Percentiles rank a stretch among this genome's conserved stretches.
These are phyloP conservation scores for Aspergillus latus DNA, from an alignment of 2,329 filamentous ascomycete genomes.

Conservation along the genomic window DNA sequence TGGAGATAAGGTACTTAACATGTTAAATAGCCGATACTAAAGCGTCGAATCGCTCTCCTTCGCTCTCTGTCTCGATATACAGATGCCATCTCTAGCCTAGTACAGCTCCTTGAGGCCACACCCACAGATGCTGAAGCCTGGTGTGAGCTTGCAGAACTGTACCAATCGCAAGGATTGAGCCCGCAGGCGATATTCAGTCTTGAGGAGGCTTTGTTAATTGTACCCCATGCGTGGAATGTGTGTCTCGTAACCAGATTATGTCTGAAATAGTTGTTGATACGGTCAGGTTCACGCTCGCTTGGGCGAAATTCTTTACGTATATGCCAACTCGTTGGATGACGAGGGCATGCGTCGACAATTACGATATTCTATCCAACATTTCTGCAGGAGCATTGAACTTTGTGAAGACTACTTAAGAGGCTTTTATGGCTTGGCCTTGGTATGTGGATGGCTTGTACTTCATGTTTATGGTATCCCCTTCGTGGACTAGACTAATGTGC, in stretches of 20 bases:
- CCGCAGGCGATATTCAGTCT: slow-evolving; percentile 82
- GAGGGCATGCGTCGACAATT: slow-evolving; percentile 53
- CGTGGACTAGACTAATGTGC: not conserved
- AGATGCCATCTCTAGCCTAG: slow-evolving; percentile 74
- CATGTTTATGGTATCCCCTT: not conserved
- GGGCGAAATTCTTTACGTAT: slow-evolving; percentile 79
- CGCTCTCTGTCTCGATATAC: slow-evolving; percentile 66
- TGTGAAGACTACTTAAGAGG: slow-evolving; percentile 91
- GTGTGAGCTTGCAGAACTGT: slow-evolving; percentile 87
- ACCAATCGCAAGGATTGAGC: slow-evolving; percentile 74
- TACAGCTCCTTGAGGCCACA: slow-evolving; percentile 73
- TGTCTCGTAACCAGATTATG: slow-evolving; percentile 31
- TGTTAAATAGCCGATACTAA: slow-evolving; percentile 68
- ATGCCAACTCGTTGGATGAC: slow-evolving; percentile 41
- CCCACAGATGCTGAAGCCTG: slow-evolving; percentile 92
- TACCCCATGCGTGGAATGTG: slow-evolving; percentile 94
- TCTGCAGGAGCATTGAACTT: slow-evolving; percentile 86
- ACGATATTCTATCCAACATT: slow-evolving; percentile 75
- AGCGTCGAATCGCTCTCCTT: slow-evolving; percentile 78
- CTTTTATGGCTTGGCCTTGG: slow-evolving; percentile 85
- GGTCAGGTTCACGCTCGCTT: slow-evolving; percentile 77
- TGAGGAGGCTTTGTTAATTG: slow-evolving; percentile 84
- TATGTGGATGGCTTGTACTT: slow-evolving; percentile 41
- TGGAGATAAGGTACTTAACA: slow-evolving; percentile 30
- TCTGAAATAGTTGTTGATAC: slow-evolving; percentile 10